Evolutionary conservation across 1,139 yeast genomes (phyloP), one percentile per base, ranked within the genome.

Genomic region (Yamadazyma trypodendri): DNA sequence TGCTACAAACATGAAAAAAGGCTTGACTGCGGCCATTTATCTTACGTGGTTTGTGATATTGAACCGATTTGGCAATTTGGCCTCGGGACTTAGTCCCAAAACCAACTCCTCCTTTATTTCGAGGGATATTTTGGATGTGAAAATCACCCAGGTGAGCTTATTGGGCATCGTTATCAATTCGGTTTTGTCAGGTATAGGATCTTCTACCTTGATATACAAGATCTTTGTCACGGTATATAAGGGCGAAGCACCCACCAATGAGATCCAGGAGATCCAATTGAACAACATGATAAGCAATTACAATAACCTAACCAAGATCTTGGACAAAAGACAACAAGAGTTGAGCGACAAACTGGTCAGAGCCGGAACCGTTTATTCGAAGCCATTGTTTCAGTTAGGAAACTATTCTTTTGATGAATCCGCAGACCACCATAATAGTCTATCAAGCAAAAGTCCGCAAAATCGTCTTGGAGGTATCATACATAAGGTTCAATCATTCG

Each of bases 161-260:
- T 71, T 80, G 12, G 95, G 95, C 1, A 80, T 85, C 18, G 78
- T 87, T 1, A 63, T 81, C 28, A 81, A 84, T 72, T 88, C 90
- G 0, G 56, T 77, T 1, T 61, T 86, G 28, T 81, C 89, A 2
- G 95, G 94, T 0, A 66, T 85, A 31, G 92, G 92, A 2, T 81
- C 89, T 9, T 77, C 80, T 12, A 72, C 89, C n/a, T 81, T 88
- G 0, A 80, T 84, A 0, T 64, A 61, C 42, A 54, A 36, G 16
- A 20, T 27, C 5, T 18, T 31, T 3, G 9, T 16, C 7, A 15
- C 22, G 5, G 15, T 15, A 11, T 8, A 15, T 11, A 20, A 22
- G 12, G 24, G 13, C 8, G 12, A 15, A 6, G 16, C 10, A 4
- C 14, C 14, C 9, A 12, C 14, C 9, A n/a, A 20, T 9, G 31